A percentile compares a stretch with the other conserved stretches of the same genome.
phyloP scores from a whole-genome alignment of 2,329 filamentous ascomycete species.

The Diaporthe sp. region DNA sequence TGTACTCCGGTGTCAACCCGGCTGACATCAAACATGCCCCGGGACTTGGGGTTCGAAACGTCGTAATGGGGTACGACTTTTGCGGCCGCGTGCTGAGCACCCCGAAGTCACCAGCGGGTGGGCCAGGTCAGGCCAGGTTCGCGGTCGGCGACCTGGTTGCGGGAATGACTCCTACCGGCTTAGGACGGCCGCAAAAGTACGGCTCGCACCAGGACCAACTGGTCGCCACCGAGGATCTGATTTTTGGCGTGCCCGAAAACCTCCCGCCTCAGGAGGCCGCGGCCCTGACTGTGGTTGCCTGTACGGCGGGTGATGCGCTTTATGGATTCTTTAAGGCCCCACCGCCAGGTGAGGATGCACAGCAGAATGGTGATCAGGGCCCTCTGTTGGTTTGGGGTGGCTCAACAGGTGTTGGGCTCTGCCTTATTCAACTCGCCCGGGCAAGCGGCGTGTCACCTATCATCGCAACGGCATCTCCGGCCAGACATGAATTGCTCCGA shows the following conservation, averaged over 20 bases:
- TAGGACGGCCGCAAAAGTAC: background rate
- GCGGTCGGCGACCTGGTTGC: slow-evolving; percentile 3
- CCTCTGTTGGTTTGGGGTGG: slow-evolving; percentile 7
- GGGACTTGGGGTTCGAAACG: slow-evolving; percentile 31
- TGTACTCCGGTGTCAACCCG: slow-evolving; percentile 38
- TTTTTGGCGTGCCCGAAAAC: background rate
- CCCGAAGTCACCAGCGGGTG: background rate
- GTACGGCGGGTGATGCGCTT: background rate
- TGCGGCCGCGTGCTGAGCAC: slow-evolving; percentile 16
- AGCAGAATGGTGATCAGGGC: background rate
- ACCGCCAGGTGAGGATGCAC: background rate
- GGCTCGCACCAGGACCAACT: background rate
- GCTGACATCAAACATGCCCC: slow-evolving; percentile 36
- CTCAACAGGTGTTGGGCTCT: background rate
- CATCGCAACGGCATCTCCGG: slow-evolving; percentile 5
- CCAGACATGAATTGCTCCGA: background rate
- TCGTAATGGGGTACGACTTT: slow-evolving; percentile 39
- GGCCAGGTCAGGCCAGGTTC: background rate
- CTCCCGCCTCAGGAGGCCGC: slow-evolving; percentile 10
- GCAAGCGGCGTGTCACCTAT: slow-evolving; percentile 2
- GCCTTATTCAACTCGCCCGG: background rate
- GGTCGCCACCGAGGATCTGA: background rate
- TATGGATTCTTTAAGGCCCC: slow-evolving; percentile 3
- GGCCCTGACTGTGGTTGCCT: background rate
- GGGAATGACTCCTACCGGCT: background rate